These are phyloP conservation scores for barrel medic (Medicago truncatula) DNA, from an alignment of 306 rosid species.

Conservation along the genomic window MtrunA17r5.0-ANR NC_053044.1:41226001-41226500, in stretches of 20 bases:
- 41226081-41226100: constrained; percentile 37
- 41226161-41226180: constrained; percentile 42
- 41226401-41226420: constrained; percentile 70
- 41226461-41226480: constrained; percentile 81
- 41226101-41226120: constrained; percentile 92
- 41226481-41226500: constrained; percentile 91
- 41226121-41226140: constrained; percentile 88
- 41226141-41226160: constrained; percentile 56
- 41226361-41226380: constrained; percentile 68
- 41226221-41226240: constrained; percentile 87
- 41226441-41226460: constrained; percentile 74
- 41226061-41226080: neutral
- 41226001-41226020: neutral
- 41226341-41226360: constrained; percentile 58
- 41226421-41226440: constrained; percentile 50
- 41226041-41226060: neutral
- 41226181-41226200: constrained; percentile 48
- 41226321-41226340: constrained; percentile 52
- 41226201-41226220: constrained; percentile 61
- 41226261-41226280: constrained; percentile 50
- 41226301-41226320: constrained; percentile 55
- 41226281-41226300: constrained; percentile 55
- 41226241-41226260: constrained; percentile 45
- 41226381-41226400: constrained; percentile 78
- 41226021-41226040: neutral